These are phyloP conservation scores for Sanghuangporus weigelae DNA, from an alignment of 1,284 basidiomycete genomes.

Conservation along the genomic window DNA sequence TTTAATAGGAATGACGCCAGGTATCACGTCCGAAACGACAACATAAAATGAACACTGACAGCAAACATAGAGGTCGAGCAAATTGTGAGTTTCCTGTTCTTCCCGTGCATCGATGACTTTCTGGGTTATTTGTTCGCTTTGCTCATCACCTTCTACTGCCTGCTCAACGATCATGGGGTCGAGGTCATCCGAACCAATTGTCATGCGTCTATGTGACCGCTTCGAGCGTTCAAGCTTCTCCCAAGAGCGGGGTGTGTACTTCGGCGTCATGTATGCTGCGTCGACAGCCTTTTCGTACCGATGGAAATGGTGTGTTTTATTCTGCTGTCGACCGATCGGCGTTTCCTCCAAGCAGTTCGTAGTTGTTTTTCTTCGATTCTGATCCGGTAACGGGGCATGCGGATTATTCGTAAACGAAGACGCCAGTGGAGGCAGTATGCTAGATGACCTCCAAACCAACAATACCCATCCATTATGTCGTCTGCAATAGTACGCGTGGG, in stretches of 20 bases:
- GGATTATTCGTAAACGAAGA: constrained; percentile 43
- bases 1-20: constrained; percentile 60
- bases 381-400: constrained; percentile 46
- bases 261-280: constrained; percentile 54
- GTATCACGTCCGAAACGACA: constrained; percentile 60
- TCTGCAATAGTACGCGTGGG: constrained; percentile 74
- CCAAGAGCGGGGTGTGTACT: constrained; percentile 57
- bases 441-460: constrained; percentile 58
- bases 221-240: constrained; percentile 43
- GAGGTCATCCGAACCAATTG: constrained; percentile 25
- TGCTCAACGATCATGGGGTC: constrained; percentile 9
- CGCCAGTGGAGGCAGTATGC: constrained; percentile 53
- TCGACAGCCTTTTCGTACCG: constrained; percentile 63
- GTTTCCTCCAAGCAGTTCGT: constrained; percentile 47
- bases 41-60: constrained; percentile 76
- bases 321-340: constrained; percentile 37
- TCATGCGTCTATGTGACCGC: constrained; percentile 41
- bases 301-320: constrained; percentile 77
- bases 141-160: constrained; percentile 32
- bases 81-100: constrained; percentile 44
- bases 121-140: constrained; percentile 30
- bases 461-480: constrained; percentile 78
- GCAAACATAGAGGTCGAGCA: constrained; percentile 73
- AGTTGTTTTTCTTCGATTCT: constrained; percentile 41
- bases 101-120: constrained; percentile 27